phyloP scores from a whole-genome alignment of 2,329 filamentous ascomycete species.

The Phaeosphaeriaceae sp. region DNA sequence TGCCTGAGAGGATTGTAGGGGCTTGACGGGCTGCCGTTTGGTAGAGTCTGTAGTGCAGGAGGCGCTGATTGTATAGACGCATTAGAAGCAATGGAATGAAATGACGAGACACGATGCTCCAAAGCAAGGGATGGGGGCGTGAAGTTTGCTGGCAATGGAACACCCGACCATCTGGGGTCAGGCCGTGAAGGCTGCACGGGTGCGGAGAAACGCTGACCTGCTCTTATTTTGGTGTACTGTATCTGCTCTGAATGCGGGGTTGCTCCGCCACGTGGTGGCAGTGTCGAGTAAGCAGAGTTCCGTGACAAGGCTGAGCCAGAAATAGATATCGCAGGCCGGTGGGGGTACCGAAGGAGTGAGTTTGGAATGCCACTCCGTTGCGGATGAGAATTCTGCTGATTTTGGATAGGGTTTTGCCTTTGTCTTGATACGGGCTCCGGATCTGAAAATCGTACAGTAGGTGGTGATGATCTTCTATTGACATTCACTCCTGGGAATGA shows the following conservation, averaged over 20 bases:
- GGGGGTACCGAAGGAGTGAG: conserved; percentile 7
- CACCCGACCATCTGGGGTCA: conserved; percentile 20
- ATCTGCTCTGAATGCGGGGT: conserved; percentile 8
- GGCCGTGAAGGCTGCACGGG: conserved; percentile 11
- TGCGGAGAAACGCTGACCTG: conserved; percentile 21
- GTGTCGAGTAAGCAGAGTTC: conserved; percentile 11
- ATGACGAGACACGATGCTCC: conserved; percentile 26
- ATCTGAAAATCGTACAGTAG: conserved; percentile 33
- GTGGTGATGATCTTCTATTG: conserved; percentile 23
- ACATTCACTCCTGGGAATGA: conserved; percentile 16
- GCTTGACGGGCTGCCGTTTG: conserved; percentile 11
- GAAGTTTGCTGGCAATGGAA: conserved; percentile 23
- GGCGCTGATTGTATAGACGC: conserved; percentile 26
- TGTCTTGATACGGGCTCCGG: conserved; percentile 18
- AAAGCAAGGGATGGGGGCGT: conserved; percentile 14
- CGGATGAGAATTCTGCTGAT: conserved; percentile 4
- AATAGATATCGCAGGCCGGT: conserved; percentile 8
- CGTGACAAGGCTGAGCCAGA: conserved; percentile 9
- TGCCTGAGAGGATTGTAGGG: conserved; percentile 40
- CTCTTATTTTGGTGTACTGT: conserved; percentile 7
- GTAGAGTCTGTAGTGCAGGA: conserved; percentile 11
- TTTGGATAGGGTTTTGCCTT: conserved; percentile 5
- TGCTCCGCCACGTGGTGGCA: conserved; percentile 11
- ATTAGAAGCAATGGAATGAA: conserved; percentile 23
- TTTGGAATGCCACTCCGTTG: conserved; percentile 12